Evolutionary conservation across 352 stramenopile genomes (phyloP).

Genomic region (Phytophthora citricola): DNA sequence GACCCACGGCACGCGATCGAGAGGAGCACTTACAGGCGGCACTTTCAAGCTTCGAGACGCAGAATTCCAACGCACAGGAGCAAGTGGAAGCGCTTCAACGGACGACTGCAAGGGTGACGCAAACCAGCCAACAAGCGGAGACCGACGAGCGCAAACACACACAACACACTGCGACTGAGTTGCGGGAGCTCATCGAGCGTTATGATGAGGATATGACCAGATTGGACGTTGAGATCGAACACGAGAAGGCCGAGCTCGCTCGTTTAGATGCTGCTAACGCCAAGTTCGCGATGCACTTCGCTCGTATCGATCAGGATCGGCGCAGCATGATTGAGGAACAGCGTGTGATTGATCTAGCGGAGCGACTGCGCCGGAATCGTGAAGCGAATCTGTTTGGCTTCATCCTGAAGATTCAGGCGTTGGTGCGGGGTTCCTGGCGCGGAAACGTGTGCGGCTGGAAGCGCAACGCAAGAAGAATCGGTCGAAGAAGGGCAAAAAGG

Average conservation of each 20-base stretch:
- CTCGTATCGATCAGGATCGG: conserved; percentile 62
- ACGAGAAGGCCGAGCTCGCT: conserved; percentile 37
- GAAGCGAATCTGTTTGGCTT: conserved; percentile 62
- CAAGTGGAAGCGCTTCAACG: conserved; percentile 41
- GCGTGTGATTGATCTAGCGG: conserved; percentile 37
- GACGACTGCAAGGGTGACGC: conserved; percentile 36
- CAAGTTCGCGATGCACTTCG: conserved; percentile 51
- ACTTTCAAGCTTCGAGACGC: conserved; percentile 46
- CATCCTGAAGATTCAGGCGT: conserved; percentile 60
- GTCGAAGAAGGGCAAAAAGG: conserved; percentile 41
- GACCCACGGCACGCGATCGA: conserved; percentile 37
- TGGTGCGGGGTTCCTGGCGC: conserved; percentile 62
- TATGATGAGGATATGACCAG: conserved; percentile 62
- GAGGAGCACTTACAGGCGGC: conserved; percentile 56
- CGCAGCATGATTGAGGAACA: conserved; percentile 60
- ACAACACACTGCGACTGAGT: conserved; percentile 42
- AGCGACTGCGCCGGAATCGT: conserved; percentile 37
- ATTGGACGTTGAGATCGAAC: conserved; percentile 52
- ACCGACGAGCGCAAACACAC: conserved; percentile 61
- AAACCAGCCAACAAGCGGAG: conserved; percentile 55
- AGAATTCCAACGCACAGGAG: conserved; percentile 45
- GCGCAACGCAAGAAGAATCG: conserved; percentile 28
- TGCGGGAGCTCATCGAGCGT: conserved; percentile 49
- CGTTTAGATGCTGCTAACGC: conserved; percentile 40
- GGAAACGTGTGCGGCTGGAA: conserved; percentile 45